phyloP scores from a whole-genome alignment of 208 protist genomes.

The Angomonas deanei region DNA sequence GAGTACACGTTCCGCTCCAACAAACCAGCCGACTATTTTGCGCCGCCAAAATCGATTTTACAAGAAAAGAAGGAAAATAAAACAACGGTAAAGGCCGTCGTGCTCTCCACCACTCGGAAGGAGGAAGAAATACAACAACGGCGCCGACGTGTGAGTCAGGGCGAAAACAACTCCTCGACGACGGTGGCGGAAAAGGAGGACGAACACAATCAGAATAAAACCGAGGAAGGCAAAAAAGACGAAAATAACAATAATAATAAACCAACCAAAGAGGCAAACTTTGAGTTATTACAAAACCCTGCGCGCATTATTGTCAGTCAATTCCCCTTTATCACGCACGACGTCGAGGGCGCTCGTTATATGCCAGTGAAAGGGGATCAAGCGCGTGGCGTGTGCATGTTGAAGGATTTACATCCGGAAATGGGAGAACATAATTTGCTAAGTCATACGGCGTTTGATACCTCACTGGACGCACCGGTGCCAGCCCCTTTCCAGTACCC shows the following conservation, averaged over 20 bases:
- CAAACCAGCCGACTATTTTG: constrained; percentile 92
- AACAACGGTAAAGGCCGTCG: constrained; percentile 51
- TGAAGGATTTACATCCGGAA: constrained; percentile 65
- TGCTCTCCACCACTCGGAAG: constrained; percentile 85
- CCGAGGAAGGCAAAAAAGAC: neutral
- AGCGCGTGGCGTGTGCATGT: constrained; percentile 68
- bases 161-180: neutral
- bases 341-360: constrained; percentile 58
- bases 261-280: constrained; percentile 25
- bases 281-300: constrained; percentile 73
- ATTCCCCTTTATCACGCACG: constrained; percentile 58
- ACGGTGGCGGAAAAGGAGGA: constrained; percentile 1
- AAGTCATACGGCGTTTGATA: constrained; percentile 33
- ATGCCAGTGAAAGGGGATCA: constrained; percentile 54
- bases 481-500: constrained; percentile 82
- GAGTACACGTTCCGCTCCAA: constrained; percentile 91
- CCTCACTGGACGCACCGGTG: constrained; percentile 45
- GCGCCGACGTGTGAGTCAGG: constrained; percentile 15
- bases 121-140: constrained; percentile 78
- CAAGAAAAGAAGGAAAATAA: constrained; percentile 87
- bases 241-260: constrained; percentile 2
- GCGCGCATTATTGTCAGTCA: constrained; percentile 73
- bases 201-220: constrained; percentile 3
- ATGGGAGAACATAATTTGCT: constrained; percentile 46
- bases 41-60: constrained; percentile 71